Evolutionary conservation across 192 early-diverging fungal genomes (phyloP).

Genomic region (Linnemannia elongata): DNA sequence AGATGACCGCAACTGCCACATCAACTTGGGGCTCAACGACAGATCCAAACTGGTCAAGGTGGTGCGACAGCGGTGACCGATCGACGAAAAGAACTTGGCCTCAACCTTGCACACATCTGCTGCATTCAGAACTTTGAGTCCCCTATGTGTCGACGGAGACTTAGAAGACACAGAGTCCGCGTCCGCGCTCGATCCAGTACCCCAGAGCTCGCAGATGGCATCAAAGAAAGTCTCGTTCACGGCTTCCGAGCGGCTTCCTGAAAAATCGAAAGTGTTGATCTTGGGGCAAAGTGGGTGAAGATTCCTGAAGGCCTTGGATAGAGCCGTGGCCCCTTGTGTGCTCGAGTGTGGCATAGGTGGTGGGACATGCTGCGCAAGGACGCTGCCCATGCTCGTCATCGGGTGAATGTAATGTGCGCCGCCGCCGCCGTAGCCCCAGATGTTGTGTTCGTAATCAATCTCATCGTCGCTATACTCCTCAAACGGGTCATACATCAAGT

Average conservation of each 20-base stretch:
- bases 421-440: background rate
- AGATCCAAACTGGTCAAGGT: conserved; percentile 26
- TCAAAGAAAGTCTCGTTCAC: conserved; percentile 12
- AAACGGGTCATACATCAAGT: background rate
- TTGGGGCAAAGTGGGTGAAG: conserved; percentile 25
- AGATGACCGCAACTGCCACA: background rate
- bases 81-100: conserved; percentile 7
- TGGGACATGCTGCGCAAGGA: background rate
- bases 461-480: background rate
- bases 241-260: conserved; percentile 16
- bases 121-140: conserved; percentile 2
- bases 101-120: conserved; percentile 7
- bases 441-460: background rate
- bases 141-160: background rate
- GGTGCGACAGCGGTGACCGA: background rate
- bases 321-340: background rate
- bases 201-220: conserved; percentile 31
- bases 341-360: background rate
- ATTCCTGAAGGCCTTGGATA: background rate
- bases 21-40: background rate
- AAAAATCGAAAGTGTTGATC: conserved; percentile 44
- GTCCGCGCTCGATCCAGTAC: background rate
- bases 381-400: background rate
- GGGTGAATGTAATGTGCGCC: background rate
- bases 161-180: background rate